Conservation (phyloP, 2,329 filamentous ascomycete genomes). For the Nectriaceae sp. region DNA sequence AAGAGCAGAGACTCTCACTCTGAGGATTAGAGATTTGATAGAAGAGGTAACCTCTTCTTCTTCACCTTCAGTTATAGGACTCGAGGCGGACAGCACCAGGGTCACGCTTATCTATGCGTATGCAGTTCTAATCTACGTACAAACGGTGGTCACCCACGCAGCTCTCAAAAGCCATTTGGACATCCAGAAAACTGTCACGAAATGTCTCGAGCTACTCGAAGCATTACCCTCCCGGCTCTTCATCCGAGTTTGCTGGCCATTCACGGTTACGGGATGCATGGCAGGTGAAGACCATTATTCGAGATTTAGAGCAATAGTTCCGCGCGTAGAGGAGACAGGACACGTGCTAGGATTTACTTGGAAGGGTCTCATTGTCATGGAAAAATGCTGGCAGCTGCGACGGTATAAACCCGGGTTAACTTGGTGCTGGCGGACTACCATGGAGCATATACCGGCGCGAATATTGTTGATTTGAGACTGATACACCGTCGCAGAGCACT, state of each 20-base stretch:
- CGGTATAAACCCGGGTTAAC: neutral
- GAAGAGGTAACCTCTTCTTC: neutral
- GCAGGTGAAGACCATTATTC: neutral
- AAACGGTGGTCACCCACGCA: neutral
- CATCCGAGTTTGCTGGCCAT: conserved; percentile 11
- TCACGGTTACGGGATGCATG: conserved; percentile 8
- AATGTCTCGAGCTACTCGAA: conserved; percentile 8
- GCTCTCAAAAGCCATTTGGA: neutral
- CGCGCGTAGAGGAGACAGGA: conserved; percentile 1
- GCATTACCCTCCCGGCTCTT: conserved; percentile 2
- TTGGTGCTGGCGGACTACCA: conserved; percentile 10
- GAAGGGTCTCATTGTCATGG: conserved; percentile 11
- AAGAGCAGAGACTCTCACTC: neutral
- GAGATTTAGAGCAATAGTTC: conserved; percentile 2
- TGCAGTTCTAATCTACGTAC: conserved; percentile 3
- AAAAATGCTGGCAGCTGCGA: conserved; percentile 8
- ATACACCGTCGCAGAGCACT: neutral
- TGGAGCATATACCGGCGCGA: conserved; percentile 4
- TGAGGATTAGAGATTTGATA: neutral
- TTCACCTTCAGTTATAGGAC: neutral
- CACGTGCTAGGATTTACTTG: conserved; percentile 7
- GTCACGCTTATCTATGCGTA: conserved; percentile 9
- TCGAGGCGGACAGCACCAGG: conserved; percentile 6
- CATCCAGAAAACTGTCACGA: neutral
- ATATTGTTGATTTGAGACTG: conserved; percentile 7